phyloP scores from a whole-genome alignment of 2,329 filamentous ascomycete species.

The Allantophomopsis lycopodina region DNA sequence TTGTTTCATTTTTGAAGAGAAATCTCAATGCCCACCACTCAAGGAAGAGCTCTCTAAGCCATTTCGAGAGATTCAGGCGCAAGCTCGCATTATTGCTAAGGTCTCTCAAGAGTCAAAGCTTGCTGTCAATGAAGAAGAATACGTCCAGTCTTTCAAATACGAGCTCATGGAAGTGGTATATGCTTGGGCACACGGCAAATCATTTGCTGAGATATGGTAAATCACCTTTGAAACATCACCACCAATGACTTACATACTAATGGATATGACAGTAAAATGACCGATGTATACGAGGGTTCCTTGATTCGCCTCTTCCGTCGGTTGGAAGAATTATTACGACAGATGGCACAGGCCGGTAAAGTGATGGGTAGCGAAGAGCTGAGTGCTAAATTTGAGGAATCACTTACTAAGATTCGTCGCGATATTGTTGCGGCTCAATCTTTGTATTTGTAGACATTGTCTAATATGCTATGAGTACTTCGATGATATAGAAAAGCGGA shows the following conservation, averaged over 20 bases:
- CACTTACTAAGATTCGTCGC: slow-evolving; percentile 72
- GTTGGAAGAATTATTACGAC: slow-evolving; percentile 82
- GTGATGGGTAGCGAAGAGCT: slow-evolving; percentile 97
- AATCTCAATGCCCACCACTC: slow-evolving; percentile 63
- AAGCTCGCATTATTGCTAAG: slow-evolving; percentile 82
- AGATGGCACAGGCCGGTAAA: slow-evolving; percentile 91
- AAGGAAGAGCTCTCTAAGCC: slow-evolving; percentile 80
- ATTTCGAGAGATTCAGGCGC: slow-evolving; percentile 72
- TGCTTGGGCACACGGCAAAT: slow-evolving; percentile 78
- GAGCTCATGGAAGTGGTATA: slow-evolving; percentile 96
- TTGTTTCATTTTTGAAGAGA: slow-evolving; percentile 97
- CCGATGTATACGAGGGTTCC: slow-evolving; percentile 92
- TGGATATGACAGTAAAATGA: slow-evolving; percentile 69
- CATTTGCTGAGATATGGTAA: slow-evolving; percentile 91
- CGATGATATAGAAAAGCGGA: background rate
- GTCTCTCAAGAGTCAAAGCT: slow-evolving; percentile 92
- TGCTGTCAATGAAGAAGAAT: slow-evolving; percentile 88
- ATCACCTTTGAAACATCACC: slow-evolving; percentile 21
- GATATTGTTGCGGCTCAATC: slow-evolving; percentile 94
- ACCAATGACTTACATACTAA: slow-evolving; percentile 1
- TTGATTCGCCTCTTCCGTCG: slow-evolving; percentile 92
- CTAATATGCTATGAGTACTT: background rate
- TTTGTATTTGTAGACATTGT: slow-evolving; percentile 61
- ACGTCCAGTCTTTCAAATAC: slow-evolving; percentile 78
- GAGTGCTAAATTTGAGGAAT: slow-evolving; percentile 80